Percentiles rank a stretch among this genome's conserved stretches.
phyloP scores from a whole-genome alignment of 2,329 filamentous ascomycete species.

The Lachnellula arida region DNA sequence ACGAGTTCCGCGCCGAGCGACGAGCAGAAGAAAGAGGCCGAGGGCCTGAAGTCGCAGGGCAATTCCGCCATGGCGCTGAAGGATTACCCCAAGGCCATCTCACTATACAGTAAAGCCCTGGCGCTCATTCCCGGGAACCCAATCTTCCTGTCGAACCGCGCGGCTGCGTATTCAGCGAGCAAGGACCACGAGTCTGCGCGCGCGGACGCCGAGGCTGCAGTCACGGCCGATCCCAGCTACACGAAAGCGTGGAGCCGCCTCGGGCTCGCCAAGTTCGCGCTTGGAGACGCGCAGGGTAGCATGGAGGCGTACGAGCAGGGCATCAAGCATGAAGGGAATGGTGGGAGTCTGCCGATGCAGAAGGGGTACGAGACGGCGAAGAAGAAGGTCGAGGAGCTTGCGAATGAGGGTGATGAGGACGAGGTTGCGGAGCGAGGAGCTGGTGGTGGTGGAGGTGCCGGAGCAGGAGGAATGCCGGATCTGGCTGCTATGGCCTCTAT shows the following conservation, averaged over 20 bases:
- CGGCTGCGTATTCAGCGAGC: constrained; percentile 83
- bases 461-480: constrained; percentile 63
- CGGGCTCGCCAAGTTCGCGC: constrained; percentile 83
- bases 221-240: constrained; percentile 83
- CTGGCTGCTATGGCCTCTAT: constrained; percentile 71
- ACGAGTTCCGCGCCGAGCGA: constrained; percentile 31
- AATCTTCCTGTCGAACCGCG: constrained; percentile 96
- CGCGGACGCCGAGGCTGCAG: constrained; percentile 85
- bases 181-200: constrained; percentile 80
- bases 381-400: constrained; percentile 75
- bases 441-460: constrained; percentile 44
- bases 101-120: constrained; percentile 83
- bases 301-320: constrained; percentile 94
- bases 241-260: constrained; percentile 96
- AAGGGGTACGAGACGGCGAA: constrained; percentile 94
- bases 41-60: constrained; percentile 81
- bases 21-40: constrained; percentile 72
- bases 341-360: constrained; percentile 95
- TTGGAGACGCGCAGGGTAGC: constrained; percentile 83
- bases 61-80: constrained; percentile 95
- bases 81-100: constrained; percentile 79
- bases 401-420: constrained; percentile 45
- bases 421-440: constrained; percentile 47
- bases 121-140: constrained; percentile 78
- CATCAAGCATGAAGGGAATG: constrained; percentile 89